Conservation (phyloP, 73 alveolate genomes). For the Paramecium primaurelia region DNA sequence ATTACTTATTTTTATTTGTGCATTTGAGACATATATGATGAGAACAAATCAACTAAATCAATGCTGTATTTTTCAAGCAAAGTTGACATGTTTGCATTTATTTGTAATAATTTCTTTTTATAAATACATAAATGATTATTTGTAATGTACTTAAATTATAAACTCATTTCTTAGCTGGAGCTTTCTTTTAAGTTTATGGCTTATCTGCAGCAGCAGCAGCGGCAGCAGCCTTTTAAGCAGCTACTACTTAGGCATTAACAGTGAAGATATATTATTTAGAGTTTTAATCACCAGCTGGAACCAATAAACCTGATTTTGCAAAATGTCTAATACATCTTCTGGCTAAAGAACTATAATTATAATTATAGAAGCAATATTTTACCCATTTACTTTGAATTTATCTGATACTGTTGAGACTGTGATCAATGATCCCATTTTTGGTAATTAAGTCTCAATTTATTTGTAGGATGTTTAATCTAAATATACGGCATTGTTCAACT, state of each 20-base stretch:
- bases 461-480: conserved; percentile 15
- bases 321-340: conserved; percentile 13
- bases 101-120: not conserved
- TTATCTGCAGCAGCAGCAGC: conserved; percentile 36
- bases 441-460: conserved; percentile 11
- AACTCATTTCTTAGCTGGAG: conserved; percentile 22
- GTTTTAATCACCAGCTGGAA: conserved; percentile 9
- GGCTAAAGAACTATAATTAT: conserved; percentile 12
- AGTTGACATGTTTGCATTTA: not conserved
- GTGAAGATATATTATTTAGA: conserved; percentile 12
- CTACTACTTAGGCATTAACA: not conserved
- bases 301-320: not conserved
- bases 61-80: not conserved
- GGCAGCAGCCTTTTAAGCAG: conserved; percentile 31
- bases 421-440: conserved; percentile 55
- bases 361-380: not conserved
- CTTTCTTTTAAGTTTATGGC: conserved; percentile 10
- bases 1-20: not conserved
- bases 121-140: not conserved
- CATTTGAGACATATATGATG: conserved; percentile 6
- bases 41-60: not conserved
- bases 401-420: conserved; percentile 56
- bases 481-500: conserved; percentile 61
- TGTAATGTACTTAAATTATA: not conserved
- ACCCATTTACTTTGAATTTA: conserved; percentile 63